Evolutionary conservation across 2,329 filamentous ascomycete species (phyloP).

Genomic region (Penicillium sp.): DNA sequence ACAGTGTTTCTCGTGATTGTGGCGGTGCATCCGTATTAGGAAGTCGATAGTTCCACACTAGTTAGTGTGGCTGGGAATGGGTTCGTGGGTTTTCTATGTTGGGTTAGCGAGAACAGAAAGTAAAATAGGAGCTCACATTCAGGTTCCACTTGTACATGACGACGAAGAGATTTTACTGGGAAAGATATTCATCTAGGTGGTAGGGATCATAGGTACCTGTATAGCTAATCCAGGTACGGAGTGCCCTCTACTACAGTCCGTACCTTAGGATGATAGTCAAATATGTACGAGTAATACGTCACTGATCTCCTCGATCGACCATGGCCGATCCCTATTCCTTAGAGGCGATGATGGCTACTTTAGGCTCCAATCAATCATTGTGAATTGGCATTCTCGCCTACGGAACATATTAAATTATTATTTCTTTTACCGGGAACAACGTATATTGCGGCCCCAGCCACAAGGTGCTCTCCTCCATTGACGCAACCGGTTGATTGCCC

Average conservation of each 20-base stretch:
- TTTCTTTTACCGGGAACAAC: not conserved
- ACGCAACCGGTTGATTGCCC: constrained; percentile 24
- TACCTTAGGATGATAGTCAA: not conserved
- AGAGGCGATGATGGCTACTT: not conserved
- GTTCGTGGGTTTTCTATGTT: not conserved
- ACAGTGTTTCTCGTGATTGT: constrained; percentile 4
- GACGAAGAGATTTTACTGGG: too few relatives aligned
- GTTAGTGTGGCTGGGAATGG: not conserved
- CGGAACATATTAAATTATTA: not conserved
- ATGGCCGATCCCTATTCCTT: constrained; percentile 15
- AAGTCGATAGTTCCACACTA: constrained; percentile 8
- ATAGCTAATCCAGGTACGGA: not conserved
- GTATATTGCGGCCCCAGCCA: constrained; percentile 19
- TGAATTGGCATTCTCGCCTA: not conserved
- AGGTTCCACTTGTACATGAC: not conserved
- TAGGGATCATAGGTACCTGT: too few relatives aligned
- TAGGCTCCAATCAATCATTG: not conserved
- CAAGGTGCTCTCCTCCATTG: constrained; percentile 16
- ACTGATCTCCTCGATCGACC: constrained; percentile 24
- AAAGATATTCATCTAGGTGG: too few relatives aligned
- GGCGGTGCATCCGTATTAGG: constrained; percentile 2
- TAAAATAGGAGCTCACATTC: not conserved
- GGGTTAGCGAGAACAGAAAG: not conserved
- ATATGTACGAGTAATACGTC: constrained; percentile 13
- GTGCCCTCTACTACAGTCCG: not conserved